Percentiles rank a stretch among this genome's conserved stretches.
These are phyloP conservation scores for Styphnolobium japonicum DNA, from an alignment of 306 rosid genomes.

Conservation along the genomic window DNA sequence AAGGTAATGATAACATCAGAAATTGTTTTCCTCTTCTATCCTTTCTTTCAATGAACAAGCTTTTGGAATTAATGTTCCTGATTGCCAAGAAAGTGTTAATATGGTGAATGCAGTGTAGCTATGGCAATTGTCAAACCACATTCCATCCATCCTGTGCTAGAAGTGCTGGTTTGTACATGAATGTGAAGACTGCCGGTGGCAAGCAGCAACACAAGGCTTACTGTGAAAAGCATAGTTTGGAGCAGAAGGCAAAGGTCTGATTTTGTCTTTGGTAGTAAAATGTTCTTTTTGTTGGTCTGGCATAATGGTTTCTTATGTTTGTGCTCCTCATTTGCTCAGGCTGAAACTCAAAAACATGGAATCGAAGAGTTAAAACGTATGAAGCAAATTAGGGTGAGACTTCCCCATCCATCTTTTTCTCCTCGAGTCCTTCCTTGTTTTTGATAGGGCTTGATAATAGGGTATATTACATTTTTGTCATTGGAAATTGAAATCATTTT, in stretches of 20 bases:
- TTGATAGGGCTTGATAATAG: neutral
- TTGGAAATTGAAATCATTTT: neutral
- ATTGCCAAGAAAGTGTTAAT: slow-evolving; percentile 7
- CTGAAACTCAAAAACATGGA: slow-evolving; percentile 88
- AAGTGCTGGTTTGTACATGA: slow-evolving; percentile 78
- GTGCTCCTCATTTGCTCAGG: slow-evolving; percentile 48
- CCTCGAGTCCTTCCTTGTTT: neutral
- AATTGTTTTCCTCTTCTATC: neutral
- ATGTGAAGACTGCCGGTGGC: slow-evolving; percentile 62
- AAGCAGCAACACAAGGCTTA: slow-evolving; percentile 91
- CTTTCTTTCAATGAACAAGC: neutral
- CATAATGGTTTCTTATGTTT: slow-evolving; percentile 6
- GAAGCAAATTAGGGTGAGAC: slow-evolving; percentile 81
- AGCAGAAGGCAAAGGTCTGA: slow-evolving; percentile 86
- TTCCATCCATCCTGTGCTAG: slow-evolving; percentile 95
- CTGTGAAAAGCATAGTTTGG: slow-evolving; percentile 89
- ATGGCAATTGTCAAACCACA: slow-evolving; percentile 80
- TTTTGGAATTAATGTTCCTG: slow-evolving; percentile 7
- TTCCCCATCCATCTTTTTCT: neutral
- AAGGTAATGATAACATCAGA: slow-evolving; percentile 50
- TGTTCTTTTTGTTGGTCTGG: neutral
- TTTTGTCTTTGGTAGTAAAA: neutral
- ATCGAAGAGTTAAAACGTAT: slow-evolving; percentile 80
- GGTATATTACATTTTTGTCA: neutral
- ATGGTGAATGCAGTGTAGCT: slow-evolving; percentile 76